Conservation (phyloP, 2,329 filamentous ascomycete genomes). For the Pseudogymnoascus sp. region DNA sequence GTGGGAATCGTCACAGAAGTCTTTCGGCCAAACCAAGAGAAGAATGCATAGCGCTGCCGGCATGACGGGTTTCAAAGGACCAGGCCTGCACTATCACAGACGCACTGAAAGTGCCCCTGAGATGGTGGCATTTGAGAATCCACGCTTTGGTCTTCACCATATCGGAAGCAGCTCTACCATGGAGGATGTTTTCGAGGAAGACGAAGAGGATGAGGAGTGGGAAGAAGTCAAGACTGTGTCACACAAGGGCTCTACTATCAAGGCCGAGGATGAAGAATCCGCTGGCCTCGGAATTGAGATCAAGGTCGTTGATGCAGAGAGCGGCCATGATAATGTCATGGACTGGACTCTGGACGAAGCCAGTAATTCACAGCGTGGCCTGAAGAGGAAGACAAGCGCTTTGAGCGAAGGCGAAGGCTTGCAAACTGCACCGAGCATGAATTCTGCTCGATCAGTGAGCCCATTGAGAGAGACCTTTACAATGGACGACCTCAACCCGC, state of each 20-base stretch:
- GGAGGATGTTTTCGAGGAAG: constrained; percentile 82
- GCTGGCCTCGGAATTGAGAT: constrained; percentile 35
- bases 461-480: constrained; percentile 44
- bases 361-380: constrained; percentile 15
- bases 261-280: constrained; percentile 31
- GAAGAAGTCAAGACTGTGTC: constrained; percentile 28
- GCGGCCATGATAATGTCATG: constrained; percentile 30
- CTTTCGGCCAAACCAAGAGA: constrained; percentile 47
- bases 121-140: constrained; percentile 66
- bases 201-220: constrained; percentile 56
- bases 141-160: constrained; percentile 49
- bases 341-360: constrained; percentile 34
- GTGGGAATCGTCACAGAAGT: constrained; percentile 58
- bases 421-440: constrained; percentile 33
- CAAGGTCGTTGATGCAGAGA: constrained; percentile 37
- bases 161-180: constrained; percentile 64
- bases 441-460: constrained; percentile 41
- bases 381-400: constrained; percentile 40
- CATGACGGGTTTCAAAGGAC: constrained; percentile 59
- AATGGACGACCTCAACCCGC: constrained; percentile 31
- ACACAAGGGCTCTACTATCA: constrained; percentile 28
- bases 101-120: constrained; percentile 75
- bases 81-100: constrained; percentile 67
- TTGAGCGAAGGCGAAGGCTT: constrained; percentile 34
- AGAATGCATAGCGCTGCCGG: constrained; percentile 70